Base-by-base conservation (phyloP, 2,329 filamentous ascomycete species). In the Aspergillus ibericus region DNA sequence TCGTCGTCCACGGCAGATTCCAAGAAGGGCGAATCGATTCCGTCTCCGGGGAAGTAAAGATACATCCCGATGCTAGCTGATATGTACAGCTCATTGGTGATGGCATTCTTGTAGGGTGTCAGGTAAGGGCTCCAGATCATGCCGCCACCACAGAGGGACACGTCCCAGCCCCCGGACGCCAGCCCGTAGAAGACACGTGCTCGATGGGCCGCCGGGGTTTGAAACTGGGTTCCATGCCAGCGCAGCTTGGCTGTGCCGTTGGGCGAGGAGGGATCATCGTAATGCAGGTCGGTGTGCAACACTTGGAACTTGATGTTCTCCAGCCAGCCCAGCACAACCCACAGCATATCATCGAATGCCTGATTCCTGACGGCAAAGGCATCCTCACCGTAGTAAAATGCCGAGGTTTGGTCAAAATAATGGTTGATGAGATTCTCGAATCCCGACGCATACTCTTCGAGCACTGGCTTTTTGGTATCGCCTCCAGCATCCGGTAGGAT, bases 281-380 rank as follows among this genome's bases (percentile, higher is more conserved):
- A 90, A 71, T 91, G 87, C 16, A 86, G 72, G 1, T 80, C 75
- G 2, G 84, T 85, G 70, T 96, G 91, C n/a, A 83, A 77, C 32
- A 86, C 78, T 53, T 93, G 85, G 70, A 96, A 92, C 64, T 89
- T 87, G 62, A 92, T 84, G 50, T 85, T 85, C 71, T 96, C 91
- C 53, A 97, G 79, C 93, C 93, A 97, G 62, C 89, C 91, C 36
- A 98, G 82, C 2, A 96, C 92, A 1, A 97, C 92, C 93, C 93
- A 98, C 2, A 96, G 83, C 78, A 96, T 96, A 72, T 98, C 93
- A 70, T 97, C 93, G 72, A 88, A 96, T 0, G 93, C 93, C 79
- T 95, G 81, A 57, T 86, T 85, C 46, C 91, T 83, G 51, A 97
- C 83, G 27, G 83, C 81, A 63, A 92, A 86, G 4, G 87, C 84